Base-by-base conservation (phyloP, 2,329 filamentous ascomycete species). In the Cladosporium sp. region DNA sequence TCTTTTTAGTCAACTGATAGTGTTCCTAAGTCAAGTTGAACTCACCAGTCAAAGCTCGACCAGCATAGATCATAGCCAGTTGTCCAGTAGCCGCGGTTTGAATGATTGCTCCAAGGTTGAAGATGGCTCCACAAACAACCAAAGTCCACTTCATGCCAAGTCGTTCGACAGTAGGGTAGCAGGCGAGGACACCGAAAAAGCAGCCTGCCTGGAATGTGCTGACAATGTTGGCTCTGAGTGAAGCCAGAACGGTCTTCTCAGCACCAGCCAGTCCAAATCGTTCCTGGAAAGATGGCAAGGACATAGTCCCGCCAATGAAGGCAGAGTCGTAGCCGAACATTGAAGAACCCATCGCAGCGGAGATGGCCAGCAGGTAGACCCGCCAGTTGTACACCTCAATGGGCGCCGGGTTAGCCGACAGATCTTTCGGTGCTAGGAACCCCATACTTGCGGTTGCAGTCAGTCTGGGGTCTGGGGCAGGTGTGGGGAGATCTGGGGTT, bases 261-360 rank as follows among this genome's bases (percentile, higher is more conserved):
- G 40, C 32, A 19, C 36, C 44, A 70, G 32, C 74, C 62, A 90
- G 85, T 25, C 77, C 65, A 68, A 91, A 91, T 67, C 90, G 88
- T 1, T 77, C 67, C 48, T 76, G 78, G 71, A 90, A 90, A 0
- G 87, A 88, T 0, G 80, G 75, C 24, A 91, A 77, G 2, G 85
- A 81, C 57, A 91, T 75, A 1, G 88, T 90, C 0, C 84, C 88
- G 60, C 87, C 88, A 64, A 91, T 90, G 71, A 91, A 91, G 62
- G 88, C 85, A 25, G 84, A 68, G 69, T 84, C 81, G 12, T 82
- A 82, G 13, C 80, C 79, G 61, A 81, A 81, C 77, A 80, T 81
- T 62, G 78, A 80, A 44, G 78, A 76, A 20, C 78, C 78, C 65
- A 74, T 80, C 17, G 77, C 80, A 42, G 79, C 78, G 34, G 80